These are phyloP conservation scores for Cytauxzoon felis DNA, from an alignment of 169 alveolate genomes.

Conservation along the genomic window DNA sequence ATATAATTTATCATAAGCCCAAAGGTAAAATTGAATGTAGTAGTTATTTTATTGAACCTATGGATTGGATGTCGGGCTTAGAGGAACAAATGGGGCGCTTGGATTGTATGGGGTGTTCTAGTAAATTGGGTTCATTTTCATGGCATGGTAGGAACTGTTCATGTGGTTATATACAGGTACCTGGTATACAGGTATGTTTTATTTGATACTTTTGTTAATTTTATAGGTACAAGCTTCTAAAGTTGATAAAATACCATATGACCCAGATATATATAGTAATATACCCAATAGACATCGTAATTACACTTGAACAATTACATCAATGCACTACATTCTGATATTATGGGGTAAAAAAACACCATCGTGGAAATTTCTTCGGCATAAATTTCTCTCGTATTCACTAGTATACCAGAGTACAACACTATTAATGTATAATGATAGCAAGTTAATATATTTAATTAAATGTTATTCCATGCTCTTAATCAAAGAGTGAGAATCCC, in stretches of 20 bases:
- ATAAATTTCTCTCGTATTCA: no score
- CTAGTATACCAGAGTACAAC: no score
- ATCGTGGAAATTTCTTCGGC: no score
- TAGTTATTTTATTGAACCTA: slow-evolving; percentile 60
- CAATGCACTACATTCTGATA: neutral
- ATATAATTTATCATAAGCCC: slow-evolving; percentile 22
- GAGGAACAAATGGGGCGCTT: slow-evolving; percentile 48
- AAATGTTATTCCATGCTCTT: neutral
- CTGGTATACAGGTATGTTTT: slow-evolving; percentile 65
- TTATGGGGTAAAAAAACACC: no score
- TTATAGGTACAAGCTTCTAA: slow-evolving; percentile 54
- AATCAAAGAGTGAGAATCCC: slow-evolving; percentile 78
- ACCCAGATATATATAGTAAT: neutral
- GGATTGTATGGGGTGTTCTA: slow-evolving; percentile 34
- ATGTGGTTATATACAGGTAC: slow-evolving; percentile 61
- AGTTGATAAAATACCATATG: slow-evolving; percentile 38
- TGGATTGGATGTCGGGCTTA: slow-evolving; percentile 62
- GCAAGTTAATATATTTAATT: neutral
- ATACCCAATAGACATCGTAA: neutral
- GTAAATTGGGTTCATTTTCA: slow-evolving; percentile 50
- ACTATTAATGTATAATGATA: no score
- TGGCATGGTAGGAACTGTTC: slow-evolving; percentile 64
- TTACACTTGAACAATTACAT: neutral
- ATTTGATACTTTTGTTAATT: neutral
- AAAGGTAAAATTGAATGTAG: slow-evolving; percentile 10